phyloP scores from a whole-genome alignment of 176 grass and related monocot genomes.

The Rhipidocladum racemiflorum region DNA sequence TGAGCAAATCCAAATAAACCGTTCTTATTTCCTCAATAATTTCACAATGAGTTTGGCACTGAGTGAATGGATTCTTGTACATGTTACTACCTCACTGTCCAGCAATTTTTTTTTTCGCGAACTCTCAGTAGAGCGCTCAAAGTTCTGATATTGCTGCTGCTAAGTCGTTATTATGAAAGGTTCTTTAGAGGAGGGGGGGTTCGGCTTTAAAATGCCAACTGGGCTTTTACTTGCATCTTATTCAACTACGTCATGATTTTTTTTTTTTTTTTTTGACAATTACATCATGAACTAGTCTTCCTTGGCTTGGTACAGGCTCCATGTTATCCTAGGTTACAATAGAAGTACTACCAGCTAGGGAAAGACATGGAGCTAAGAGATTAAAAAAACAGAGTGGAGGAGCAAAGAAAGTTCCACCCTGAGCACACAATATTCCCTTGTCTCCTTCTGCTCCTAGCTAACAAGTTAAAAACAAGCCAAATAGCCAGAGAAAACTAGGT shows the following conservation, averaged over 20 bases:
- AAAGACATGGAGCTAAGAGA: not conserved
- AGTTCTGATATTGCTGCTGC: not conserved
- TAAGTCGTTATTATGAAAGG: slow-evolving; percentile 12
- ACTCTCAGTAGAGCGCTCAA: slow-evolving; percentile 17
- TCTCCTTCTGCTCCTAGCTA: not conserved
- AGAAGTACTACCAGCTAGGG: not conserved
- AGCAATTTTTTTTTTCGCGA: not conserved
- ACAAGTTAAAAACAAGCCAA: not conserved
- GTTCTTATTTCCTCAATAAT: not conserved
- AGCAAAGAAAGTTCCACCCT: slow-evolving; percentile 29
- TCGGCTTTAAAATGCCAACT: not conserved
- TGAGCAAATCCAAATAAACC: not conserved
- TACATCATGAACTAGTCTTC: not conserved
- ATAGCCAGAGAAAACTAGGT: not conserved
- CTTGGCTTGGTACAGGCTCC: not conserved
- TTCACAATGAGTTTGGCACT: not conserved
- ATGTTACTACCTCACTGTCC: not conserved
- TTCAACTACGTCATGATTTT: not conserved
- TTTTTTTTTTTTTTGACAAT: too few relatives aligned
- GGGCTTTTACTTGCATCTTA: not conserved
- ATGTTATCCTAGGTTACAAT: slow-evolving; percentile 27
- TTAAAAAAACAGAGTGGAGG: not conserved
- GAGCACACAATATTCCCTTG: slow-evolving; percentile 15
- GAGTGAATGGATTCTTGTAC: not conserved
- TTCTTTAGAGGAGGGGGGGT: not conserved